Base-by-base conservation (phyloP, 208 protist genomes). In the Leishmania martiniquensis region DNA sequence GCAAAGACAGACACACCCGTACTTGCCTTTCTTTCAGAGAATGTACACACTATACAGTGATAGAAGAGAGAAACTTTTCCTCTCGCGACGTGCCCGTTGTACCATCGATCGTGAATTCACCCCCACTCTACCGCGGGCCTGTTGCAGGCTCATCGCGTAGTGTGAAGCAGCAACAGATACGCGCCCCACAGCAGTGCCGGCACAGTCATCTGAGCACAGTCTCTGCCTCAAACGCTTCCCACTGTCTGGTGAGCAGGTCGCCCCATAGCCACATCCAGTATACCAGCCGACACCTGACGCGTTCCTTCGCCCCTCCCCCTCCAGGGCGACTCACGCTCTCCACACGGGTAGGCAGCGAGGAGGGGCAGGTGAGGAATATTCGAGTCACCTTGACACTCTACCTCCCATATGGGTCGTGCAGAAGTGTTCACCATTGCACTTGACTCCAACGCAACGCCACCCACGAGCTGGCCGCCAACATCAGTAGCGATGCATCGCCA, bases 1-100 rank as follows among this genome's bases (percentile, higher is more conserved):
- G 67, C 47, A 62, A n/a, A 49, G 34, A 9, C 49, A 60, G 5
- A 72, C 49, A 52, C 45, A 52, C 68, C 0, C 13, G 6, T 15
- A 59, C 68, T 13, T 34, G 12, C 51, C 3, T 45, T 5, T 15
- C 47, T n/a, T 39, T 45, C 34, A 62, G 22, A 74, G 51, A 74
- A 60, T 74, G 69, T 74, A 74, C 69, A 74, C 69, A 74, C 69
- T 74, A 45, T 74, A 74, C 69, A 74, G 51, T 57, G 12, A 47
- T 25, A 25, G 7, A 66, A 66, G 6, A 49, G 63, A 32, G 15
- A 13, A 17, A n/a, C 32, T n/a, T 42, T 32, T 15, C 5, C n/a
- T n/a, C n/a, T n/a, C n/a, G n/a, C 5, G 9, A 49, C 25, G 22
- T 45, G 34, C 29, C 12, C 22, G n/a, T 29, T 39, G 15, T 44